phyloP scores from a whole-genome alignment of 192 early-diverging fungal genomes.

The Backusella australiensis region DNA sequence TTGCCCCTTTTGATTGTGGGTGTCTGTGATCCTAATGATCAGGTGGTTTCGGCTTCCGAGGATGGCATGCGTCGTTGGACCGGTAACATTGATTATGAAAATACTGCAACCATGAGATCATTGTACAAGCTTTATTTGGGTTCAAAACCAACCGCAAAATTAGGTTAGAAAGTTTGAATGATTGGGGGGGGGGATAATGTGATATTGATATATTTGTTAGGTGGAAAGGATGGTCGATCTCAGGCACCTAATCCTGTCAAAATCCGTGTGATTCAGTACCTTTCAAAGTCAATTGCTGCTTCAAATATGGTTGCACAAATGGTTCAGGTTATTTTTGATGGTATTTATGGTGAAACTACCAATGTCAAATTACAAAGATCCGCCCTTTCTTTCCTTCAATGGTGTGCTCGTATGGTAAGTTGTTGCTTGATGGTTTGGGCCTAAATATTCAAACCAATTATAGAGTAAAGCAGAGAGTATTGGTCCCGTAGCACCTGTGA shows the following conservation, averaged over 20 bases:
- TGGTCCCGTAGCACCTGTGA: slow-evolving; percentile 59
- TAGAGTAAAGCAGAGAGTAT: slow-evolving; percentile 49
- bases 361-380: slow-evolving; percentile 66
- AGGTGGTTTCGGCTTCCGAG: slow-evolving; percentile 69
- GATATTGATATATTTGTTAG: neutral
- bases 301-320: slow-evolving; percentile 67
- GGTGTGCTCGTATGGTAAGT: slow-evolving; percentile 77
- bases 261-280: slow-evolving; percentile 55
- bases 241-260: slow-evolving; percentile 57
- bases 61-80: slow-evolving; percentile 69
- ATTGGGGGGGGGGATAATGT: neutral
- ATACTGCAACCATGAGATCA: slow-evolving; percentile 38
- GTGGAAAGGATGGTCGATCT: slow-evolving; percentile 22
- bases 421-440: too few species aligned
- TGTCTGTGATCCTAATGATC: slow-evolving; percentile 69
- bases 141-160: slow-evolving; percentile 10
- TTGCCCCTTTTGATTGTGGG: slow-evolving; percentile 60
- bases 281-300: slow-evolving; percentile 66
- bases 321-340: slow-evolving; percentile 75
- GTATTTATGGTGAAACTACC: slow-evolving; percentile 73
- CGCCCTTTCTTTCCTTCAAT: slow-evolving; percentile 85
- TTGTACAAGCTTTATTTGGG: slow-evolving; percentile 37
- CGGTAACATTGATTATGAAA: slow-evolving; percentile 69
- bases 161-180: neutral
- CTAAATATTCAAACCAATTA: neutral